These are phyloP conservation scores for Wickerhamomyces subpelliculosus DNA, from an alignment of 805 yeast species.

Conservation along the genomic window DNA sequence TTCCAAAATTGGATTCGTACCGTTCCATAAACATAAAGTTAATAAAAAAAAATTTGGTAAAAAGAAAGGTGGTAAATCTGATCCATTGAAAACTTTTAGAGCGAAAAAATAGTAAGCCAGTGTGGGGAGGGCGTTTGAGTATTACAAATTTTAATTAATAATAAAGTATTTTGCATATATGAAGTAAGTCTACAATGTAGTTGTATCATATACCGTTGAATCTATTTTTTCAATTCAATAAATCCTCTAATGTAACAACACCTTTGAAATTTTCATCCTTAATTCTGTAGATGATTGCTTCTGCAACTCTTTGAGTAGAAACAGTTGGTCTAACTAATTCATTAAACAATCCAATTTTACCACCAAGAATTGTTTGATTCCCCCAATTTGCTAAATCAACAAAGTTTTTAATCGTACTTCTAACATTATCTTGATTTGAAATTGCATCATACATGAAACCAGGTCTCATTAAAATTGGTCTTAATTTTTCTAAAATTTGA, in stretches of 20 bases:
- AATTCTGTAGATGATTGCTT: constrained; percentile 47
- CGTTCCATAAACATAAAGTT: constrained; percentile 53
- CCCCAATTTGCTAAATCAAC: constrained; percentile 37
- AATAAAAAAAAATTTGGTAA: constrained; percentile 32
- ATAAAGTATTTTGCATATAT: no score
- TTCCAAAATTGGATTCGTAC: constrained; percentile 61
- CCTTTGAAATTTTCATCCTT: constrained; percentile 46
- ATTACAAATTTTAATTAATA: no score
- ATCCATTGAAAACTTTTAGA: constrained; percentile 59
- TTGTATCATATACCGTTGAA: no score
- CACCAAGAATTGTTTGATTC: constrained; percentile 34
- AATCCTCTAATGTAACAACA: constrained; percentile 50
- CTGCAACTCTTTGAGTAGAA: constrained; percentile 64
- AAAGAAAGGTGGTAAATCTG: constrained; percentile 38
- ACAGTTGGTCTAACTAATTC: constrained; percentile 52
- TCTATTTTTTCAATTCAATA: constrained; percentile 14
- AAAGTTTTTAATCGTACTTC: constrained; percentile 35
- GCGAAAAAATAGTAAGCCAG: constrained; percentile 20
- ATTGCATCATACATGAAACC: constrained; percentile 72
- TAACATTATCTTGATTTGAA: constrained; percentile 22
- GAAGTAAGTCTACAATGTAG: no score
- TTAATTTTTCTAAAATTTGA: constrained; percentile 35
- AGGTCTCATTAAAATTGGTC: constrained; percentile 68
- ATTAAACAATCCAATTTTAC: constrained; percentile 34
- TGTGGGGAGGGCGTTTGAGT: no score